These are phyloP conservation scores for Kwoniella shivajii DNA, from an alignment of 1,284 basidiomycete genomes.

Conservation along the genomic window DNA sequence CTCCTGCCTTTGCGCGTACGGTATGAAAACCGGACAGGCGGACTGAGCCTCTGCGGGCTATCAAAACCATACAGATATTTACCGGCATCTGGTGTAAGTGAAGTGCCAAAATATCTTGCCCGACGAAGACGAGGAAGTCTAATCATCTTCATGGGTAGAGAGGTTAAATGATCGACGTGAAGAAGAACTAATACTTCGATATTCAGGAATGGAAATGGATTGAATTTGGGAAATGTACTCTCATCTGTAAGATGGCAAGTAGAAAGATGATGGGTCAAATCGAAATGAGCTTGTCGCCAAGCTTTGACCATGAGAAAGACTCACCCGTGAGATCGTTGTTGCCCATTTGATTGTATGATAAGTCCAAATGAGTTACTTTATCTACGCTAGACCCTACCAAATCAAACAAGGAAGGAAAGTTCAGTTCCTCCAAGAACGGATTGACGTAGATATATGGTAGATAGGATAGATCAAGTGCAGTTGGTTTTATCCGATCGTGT, in stretches of 20 bases:
- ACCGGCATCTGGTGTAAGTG: not conserved
- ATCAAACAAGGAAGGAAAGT: constrained; percentile 2
- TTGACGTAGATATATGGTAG: constrained; percentile 5
- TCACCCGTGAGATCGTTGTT: not conserved
- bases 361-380: constrained; percentile 8
- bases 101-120: not conserved
- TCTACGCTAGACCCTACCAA: constrained; percentile 1
- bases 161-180: constrained; percentile 1
- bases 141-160: constrained; percentile 5
- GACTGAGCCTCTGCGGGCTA: not conserved
- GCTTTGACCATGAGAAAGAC: not conserved
- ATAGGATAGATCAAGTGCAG: constrained; percentile 7
- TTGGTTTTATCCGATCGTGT: constrained; percentile 1
- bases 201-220: constrained; percentile 7
- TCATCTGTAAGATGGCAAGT: not conserved
- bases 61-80: not conserved
- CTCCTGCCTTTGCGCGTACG: not conserved
- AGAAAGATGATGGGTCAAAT: not conserved
- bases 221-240: constrained; percentile 9
- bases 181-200: constrained; percentile 14
- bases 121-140: constrained; percentile 5
- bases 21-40: not conserved
- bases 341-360: constrained; percentile 15
- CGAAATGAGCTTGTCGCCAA: not conserved
- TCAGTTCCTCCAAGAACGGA: constrained; percentile 6